These are phyloP conservation scores for Cicer bijugum DNA, from an alignment of 306 rosid species.

Conservation along the genomic window DNA sequence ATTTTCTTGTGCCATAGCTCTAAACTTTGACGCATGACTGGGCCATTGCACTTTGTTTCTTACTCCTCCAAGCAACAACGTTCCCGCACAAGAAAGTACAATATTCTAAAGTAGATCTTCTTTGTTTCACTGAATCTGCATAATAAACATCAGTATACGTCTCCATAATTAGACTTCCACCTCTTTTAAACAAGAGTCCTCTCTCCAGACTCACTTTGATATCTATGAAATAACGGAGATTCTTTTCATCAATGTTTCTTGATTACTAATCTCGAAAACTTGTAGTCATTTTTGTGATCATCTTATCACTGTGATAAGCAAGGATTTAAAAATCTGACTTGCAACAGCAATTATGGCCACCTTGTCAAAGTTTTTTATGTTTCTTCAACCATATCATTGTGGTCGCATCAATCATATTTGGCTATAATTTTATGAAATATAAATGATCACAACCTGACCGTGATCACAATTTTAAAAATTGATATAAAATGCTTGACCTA, in stretches of 20 bases:
- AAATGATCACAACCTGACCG: background rate
- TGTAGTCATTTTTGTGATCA: background rate
- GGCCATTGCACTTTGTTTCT: too few species aligned
- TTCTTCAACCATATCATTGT: background rate
- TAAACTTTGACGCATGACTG: too few species aligned
- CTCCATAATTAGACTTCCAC: too few species aligned
- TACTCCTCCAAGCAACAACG: too few species aligned
- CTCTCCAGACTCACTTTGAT: too few species aligned
- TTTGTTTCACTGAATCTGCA: too few species aligned
- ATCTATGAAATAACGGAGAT: background rate
- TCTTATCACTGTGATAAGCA: slow-evolving; percentile 12
- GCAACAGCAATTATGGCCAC: background rate
- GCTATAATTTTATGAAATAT: background rate
- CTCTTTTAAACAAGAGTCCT: too few species aligned
- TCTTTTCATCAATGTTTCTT: slow-evolving; percentile 2
- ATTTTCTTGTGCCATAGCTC: too few species aligned
- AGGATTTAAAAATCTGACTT: background rate
- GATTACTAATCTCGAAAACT: slow-evolving; percentile 10
- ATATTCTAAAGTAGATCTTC: too few species aligned
- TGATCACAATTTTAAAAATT: background rate
- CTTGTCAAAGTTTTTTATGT: background rate
- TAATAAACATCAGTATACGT: too few species aligned
- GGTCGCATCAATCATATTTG: background rate
- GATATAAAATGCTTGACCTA: slow-evolving; percentile 17
- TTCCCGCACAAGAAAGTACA: too few species aligned